Conservation (phyloP, 2,329 filamentous ascomycete species). For the Colletotrichum orbiculare region DNA sequence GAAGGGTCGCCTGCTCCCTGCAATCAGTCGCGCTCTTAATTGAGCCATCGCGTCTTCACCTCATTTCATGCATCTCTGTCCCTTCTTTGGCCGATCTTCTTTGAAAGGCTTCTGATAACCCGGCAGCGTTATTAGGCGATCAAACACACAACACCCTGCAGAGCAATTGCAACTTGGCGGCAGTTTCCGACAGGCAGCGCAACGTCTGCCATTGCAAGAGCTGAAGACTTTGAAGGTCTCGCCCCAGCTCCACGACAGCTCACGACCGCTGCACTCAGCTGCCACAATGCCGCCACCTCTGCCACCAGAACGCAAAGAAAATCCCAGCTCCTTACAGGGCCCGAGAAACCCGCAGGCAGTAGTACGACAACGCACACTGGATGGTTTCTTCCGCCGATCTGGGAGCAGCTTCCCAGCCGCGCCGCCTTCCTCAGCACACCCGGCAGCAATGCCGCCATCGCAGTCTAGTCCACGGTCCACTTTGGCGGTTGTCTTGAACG, state of each 20-base stretch:
- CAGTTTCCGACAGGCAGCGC: too few species aligned
- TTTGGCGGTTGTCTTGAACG: constrained; percentile 32
- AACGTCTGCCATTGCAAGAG: neutral
- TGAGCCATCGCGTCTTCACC: too few species aligned
- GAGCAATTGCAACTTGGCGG: too few species aligned
- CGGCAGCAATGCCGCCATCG: constrained; percentile 12
- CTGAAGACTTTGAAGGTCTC: neutral
- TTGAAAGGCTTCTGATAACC: too few species aligned
- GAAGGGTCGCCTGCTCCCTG: too few species aligned
- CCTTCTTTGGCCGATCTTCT: too few species aligned
- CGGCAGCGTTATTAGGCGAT: too few species aligned
- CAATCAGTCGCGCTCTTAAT: too few species aligned
- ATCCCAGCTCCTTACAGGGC: neutral
- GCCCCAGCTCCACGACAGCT: neutral
- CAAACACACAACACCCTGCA: too few species aligned
- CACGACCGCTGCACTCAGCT: neutral
- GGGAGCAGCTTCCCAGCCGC: neutral
- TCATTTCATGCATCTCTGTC: neutral
- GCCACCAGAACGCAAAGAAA: neutral
- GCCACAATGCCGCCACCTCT: constrained; percentile 18
- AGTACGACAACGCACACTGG: constrained; percentile 24
- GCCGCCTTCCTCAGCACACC: neutral
- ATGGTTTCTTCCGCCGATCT: constrained; percentile 16
- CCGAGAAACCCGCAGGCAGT: neutral
- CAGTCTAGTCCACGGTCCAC: constrained; percentile 23